These are phyloP conservation scores for Dillenia suffruticosa DNA, from an alignment of 164 flowering plant genomes.

Conservation along the genomic window DNA sequence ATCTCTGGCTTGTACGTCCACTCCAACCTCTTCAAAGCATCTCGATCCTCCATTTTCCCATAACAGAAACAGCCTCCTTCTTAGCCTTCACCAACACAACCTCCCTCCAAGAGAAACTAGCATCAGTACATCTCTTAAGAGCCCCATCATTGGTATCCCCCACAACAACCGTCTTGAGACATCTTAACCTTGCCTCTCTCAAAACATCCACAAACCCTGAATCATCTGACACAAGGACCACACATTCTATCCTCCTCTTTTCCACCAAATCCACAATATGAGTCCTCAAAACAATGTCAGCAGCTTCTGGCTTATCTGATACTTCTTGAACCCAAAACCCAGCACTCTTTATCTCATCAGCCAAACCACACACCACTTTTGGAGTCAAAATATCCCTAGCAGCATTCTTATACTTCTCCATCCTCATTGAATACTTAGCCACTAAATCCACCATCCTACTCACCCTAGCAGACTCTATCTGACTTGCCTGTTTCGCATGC, in stretches of 20 bases:
- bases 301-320: conserved; percentile 66
- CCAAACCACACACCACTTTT: conserved; percentile 67
- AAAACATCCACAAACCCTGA: conserved; percentile 63
- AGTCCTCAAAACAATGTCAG: conserved; percentile 59
- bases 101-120: conserved; percentile 74
- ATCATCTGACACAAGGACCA: conserved; percentile 89
- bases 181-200: conserved; percentile 67
- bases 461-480: conserved; percentile 70
- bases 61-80: conserved; percentile 58
- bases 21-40: conserved; percentile 66
- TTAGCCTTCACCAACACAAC: conserved; percentile 72
- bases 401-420: conserved; percentile 73
- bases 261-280: conserved; percentile 82
- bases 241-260: conserved; percentile 38
- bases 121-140: conserved; percentile 75
- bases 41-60: conserved; percentile 82
- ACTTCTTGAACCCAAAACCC: conserved; percentile 69
- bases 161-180: conserved; percentile 81
- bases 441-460: conserved; percentile 57
- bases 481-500: conserved; percentile 59
- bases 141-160: conserved; percentile 64
- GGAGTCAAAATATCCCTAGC: conserved; percentile 61
- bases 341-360: conserved; percentile 73
- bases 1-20: conserved; percentile 65
- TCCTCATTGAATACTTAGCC: conserved; percentile 70